These are phyloP conservation scores for Vicia faba DNA, from an alignment of 306 rosid species.

Conservation along the genomic window DNA sequence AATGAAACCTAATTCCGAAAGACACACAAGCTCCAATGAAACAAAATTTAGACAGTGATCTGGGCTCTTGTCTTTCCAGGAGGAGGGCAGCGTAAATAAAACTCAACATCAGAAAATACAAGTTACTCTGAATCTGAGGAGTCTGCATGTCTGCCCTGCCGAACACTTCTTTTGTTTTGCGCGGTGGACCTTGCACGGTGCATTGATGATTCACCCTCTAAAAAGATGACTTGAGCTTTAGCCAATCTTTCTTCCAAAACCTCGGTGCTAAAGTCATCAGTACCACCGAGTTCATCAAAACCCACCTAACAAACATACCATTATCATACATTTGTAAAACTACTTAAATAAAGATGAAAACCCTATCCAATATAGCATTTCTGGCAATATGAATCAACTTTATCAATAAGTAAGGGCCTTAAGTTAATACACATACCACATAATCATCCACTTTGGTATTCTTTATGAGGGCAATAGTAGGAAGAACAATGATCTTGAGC, in stretches of 20 bases:
- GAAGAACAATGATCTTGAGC: conserved; percentile 88
- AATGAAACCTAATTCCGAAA: conserved; percentile 14
- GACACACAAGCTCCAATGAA: conserved; percentile 3
- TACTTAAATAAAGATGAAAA: background rate
- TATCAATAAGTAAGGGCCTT: conserved; percentile 14
- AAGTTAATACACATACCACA: conserved; percentile 72
- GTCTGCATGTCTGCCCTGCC: conserved; percentile 66
- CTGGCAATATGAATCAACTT: background rate
- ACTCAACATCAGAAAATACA: conserved; percentile 30
- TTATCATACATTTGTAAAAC: conserved; percentile 19
- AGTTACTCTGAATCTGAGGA: conserved; percentile 83
- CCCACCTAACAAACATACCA: conserved; percentile 67
- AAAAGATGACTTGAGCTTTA: conserved; percentile 76
- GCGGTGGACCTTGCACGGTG: conserved; percentile 54
- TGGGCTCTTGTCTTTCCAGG: conserved; percentile 2
- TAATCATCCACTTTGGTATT: conserved; percentile 95
- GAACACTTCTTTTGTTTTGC: conserved; percentile 61
- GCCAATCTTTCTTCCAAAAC: conserved; percentile 87
- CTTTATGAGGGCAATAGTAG: conserved; percentile 91
- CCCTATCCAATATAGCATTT: background rate
- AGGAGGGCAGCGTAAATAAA: conserved; percentile 22
- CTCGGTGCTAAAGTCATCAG: conserved; percentile 90
- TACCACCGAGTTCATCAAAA: conserved; percentile 94
- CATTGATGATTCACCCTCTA: conserved; percentile 80
- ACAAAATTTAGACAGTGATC: conserved; percentile 12